phyloP scores from a whole-genome alignment of 169 alveolate species.

The Plasmodium falciparum region DNA sequence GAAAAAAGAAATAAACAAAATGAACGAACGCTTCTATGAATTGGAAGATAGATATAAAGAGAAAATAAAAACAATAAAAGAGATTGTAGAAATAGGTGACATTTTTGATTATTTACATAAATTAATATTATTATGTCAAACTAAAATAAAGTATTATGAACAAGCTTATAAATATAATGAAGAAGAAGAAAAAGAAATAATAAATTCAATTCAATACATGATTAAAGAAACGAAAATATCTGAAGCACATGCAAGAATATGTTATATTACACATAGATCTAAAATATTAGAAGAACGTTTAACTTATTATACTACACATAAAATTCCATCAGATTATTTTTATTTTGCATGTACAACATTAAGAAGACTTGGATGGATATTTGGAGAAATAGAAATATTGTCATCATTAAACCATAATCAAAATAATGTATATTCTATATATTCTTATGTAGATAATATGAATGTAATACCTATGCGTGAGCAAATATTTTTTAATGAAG shows the following conservation, averaged over 20 bases:
- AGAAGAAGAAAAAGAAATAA: slow-evolving; percentile 38
- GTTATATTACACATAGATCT: slow-evolving; percentile 61
- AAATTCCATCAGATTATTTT: slow-evolving; percentile 56
- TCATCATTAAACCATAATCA: background rate
- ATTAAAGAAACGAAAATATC: slow-evolving; percentile 60
- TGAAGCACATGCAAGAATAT: slow-evolving; percentile 62
- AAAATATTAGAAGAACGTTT: slow-evolving; percentile 55
- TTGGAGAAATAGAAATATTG: slow-evolving; percentile 57
- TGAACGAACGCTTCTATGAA: slow-evolving; percentile 51
- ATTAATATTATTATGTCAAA: slow-evolving; percentile 44
- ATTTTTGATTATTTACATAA: slow-evolving; percentile 68
- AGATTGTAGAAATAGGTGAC: slow-evolving; percentile 70
- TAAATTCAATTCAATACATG: slow-evolving; percentile 20
- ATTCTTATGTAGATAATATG: slow-evolving; percentile 43
- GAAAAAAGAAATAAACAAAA: slow-evolving; percentile 33
- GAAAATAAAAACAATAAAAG: slow-evolving; percentile 62
- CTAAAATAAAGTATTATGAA: slow-evolving; percentile 64
- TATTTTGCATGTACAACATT: slow-evolving; percentile 63
- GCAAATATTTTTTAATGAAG: slow-evolving; percentile 60
- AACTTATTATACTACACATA: slow-evolving; percentile 17
- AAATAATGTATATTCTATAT: slow-evolving; percentile 33
- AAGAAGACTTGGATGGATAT: slow-evolving; percentile 53
- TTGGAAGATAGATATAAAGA: slow-evolving; percentile 57
- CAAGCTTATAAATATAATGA: slow-evolving; percentile 49
- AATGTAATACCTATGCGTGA: slow-evolving; percentile 61